A percentile compares a stretch with the other conserved stretches of the same genome.
Evolutionary conservation across 2,329 filamentous ascomycete species (phyloP).

Genomic region (Fusarium avenaceum): DNA sequence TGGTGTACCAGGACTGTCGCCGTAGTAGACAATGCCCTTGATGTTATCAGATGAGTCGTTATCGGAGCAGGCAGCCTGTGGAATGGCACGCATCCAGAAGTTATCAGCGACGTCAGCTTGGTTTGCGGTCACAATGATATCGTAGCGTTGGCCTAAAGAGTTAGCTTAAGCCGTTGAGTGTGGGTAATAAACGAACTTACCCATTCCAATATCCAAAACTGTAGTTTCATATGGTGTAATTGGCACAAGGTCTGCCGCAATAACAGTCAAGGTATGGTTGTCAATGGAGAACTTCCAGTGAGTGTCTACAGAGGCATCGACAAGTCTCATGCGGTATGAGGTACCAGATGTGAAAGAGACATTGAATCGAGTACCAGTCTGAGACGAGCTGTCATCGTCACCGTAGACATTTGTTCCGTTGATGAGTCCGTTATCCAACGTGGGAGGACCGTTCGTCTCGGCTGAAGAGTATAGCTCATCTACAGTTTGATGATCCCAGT

Average conservation of each 20-base stretch:
- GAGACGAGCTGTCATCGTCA: constrained; percentile 40
- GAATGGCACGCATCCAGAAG: constrained; percentile 65
- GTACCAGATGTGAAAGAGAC: constrained; percentile 58
- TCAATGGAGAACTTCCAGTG: constrained; percentile 66
- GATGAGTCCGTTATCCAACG: constrained; percentile 61
- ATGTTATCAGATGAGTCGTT: constrained; percentile 60
- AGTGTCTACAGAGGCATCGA: constrained; percentile 62
- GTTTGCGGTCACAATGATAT: constrained; percentile 61
- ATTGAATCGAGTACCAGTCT: constrained; percentile 53
- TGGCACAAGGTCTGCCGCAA: constrained; percentile 70
- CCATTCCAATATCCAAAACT: constrained; percentile 42
- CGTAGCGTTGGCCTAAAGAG: constrained; percentile 53
- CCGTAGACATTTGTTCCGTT: constrained; percentile 59
- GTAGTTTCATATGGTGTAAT: constrained; percentile 67
- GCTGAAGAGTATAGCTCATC: constrained; percentile 53
- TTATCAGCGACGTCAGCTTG: constrained; percentile 49
- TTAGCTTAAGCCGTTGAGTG: too few species aligned
- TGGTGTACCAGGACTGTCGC: constrained; percentile 36
- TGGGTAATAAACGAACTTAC: neutral
- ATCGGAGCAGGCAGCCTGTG: constrained; percentile 57
- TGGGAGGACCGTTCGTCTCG: constrained; percentile 50
- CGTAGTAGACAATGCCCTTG: constrained; percentile 63
- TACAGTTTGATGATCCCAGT: constrained; percentile 67
- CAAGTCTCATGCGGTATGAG: constrained; percentile 62
- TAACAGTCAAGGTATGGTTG: constrained; percentile 69